Evolutionary conservation across 2,329 filamentous ascomycete species (phyloP), one percentile per base, ranked within the genome.

Genomic region (Harringtonia lauricola): DNA sequence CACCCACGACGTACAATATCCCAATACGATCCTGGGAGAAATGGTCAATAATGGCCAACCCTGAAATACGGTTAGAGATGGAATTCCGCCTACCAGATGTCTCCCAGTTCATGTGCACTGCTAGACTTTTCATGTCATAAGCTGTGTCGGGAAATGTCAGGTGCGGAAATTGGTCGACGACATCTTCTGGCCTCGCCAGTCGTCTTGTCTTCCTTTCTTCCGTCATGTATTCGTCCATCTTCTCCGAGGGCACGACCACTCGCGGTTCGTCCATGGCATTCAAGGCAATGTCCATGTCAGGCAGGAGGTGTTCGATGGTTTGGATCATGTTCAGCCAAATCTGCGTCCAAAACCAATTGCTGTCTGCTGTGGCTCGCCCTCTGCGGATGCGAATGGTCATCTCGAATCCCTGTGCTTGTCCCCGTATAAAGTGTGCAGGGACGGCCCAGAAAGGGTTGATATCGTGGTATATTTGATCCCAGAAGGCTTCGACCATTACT

Each of bases 221-320:
- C 37, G 63, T 57, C 60, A 84, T 67, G 44, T 72, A 68, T 1
- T 58, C 57, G 22, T 74, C 61, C 41, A 83, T 71, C 7, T 76
- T 70, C 54, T 83, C 78, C 68, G 72, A 81, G 3, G 78, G 71
- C 2, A 76, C 73, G 13, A 83, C 69, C 9, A 84, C 54, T 22
- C 79, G 67, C 33, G 79, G 79, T 54, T 83, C 79, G 51, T 84
- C 80, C 70, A 83, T 76, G 28, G 72, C 66, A 49, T 83, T 84
- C 47, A 83, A 65, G 1, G 79, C 70, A 46, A 83, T 68, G 47
- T 83, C 79, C 72, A 84, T 78, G 52, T 84, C 79, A 2, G 79
- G 79, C 15, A 83, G 61, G 43, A 74, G 47, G 33, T 71, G 60
- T 49, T 72, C 66, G n/a, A 79, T 65, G 0, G 67, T 66, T 45